A percentile compares a stretch with the other conserved stretches of the same genome.
These are phyloP conservation scores for Boletus edulis DNA, from an alignment of 768 basidiomycete genomes.

Conservation along the genomic window DNA sequence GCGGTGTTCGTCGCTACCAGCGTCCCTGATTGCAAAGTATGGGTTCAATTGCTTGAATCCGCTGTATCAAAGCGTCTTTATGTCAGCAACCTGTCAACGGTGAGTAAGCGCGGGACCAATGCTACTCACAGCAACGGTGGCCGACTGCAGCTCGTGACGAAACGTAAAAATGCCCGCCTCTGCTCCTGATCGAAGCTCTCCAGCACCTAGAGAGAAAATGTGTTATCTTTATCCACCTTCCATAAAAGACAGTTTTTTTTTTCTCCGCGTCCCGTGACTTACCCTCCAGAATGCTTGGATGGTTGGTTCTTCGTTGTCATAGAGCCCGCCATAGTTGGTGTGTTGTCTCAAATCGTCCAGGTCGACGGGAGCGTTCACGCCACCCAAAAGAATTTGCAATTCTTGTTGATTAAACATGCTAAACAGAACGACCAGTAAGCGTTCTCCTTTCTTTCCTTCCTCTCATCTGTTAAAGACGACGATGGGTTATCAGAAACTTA, in stretches of 20 bases:
- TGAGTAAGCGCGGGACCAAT: background rate
- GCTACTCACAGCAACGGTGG: slow-evolving; percentile 76
- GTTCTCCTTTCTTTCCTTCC: background rate
- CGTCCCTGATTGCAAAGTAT: slow-evolving; percentile 84
- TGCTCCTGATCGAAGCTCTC: slow-evolving; percentile 79
- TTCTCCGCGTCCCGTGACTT: slow-evolving; percentile 14
- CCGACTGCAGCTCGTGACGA: slow-evolving; percentile 90
- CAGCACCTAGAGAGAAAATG: slow-evolving; percentile 52
- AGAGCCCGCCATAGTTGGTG: slow-evolving; percentile 82
- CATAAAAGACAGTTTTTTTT: background rate
- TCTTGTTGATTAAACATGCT: slow-evolving; percentile 99
- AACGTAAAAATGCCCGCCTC: slow-evolving; percentile 72
- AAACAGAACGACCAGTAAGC: slow-evolving; percentile 10
- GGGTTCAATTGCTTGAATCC: slow-evolving; percentile 88
- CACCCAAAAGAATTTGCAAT: slow-evolving; percentile 87
- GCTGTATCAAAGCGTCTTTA: slow-evolving; percentile 30
- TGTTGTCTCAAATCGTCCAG: slow-evolving; percentile 75
- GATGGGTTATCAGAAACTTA: slow-evolving; percentile 24
- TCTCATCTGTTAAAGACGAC: background rate
- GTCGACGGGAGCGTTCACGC: slow-evolving; percentile 82
- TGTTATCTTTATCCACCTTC: background rate
- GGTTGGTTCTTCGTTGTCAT: slow-evolving; percentile 65
- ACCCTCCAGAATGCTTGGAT: slow-evolving; percentile 85
- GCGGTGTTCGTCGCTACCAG: slow-evolving; percentile 67
- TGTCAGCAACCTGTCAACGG: background rate